phyloP scores from a whole-genome alignment of 371 early-diverging fungal genomes.

The Funneliformis caledonium region DNA sequence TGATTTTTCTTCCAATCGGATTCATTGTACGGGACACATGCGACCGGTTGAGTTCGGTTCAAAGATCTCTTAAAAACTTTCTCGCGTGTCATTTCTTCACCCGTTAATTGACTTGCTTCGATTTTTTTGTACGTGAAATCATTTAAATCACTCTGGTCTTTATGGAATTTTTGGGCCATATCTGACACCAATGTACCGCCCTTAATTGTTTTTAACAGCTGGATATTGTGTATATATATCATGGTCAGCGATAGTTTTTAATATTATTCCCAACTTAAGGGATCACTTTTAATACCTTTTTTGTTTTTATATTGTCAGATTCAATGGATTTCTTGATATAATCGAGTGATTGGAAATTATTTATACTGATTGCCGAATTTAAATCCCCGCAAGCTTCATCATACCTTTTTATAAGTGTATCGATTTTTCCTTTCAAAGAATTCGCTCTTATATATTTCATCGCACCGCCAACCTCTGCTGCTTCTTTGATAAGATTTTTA shows the following conservation, averaged over 20 bases:
- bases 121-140: background rate
- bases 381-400: background rate
- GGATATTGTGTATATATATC: background rate
- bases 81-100: background rate
- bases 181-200: background rate
- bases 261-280: no score
- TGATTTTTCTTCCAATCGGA: background rate
- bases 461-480: background rate
- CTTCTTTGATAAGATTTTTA: background rate
- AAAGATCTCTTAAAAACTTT: background rate
- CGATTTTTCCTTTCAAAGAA: background rate
- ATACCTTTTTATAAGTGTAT: background rate
- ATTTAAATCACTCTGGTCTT: background rate
- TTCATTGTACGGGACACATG: background rate
- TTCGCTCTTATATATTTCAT: constrained; percentile 1
- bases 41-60: background rate
- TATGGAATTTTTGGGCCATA: no score
- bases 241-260: background rate
- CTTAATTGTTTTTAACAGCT: background rate
- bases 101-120: background rate
- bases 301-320: no score
- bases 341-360: background rate
- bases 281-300: no score
- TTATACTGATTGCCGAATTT: background rate
- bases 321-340: no score